Conservation (phyloP, 2,329 filamentous ascomycete species). For the Microcyclospora pomicola region DNA sequence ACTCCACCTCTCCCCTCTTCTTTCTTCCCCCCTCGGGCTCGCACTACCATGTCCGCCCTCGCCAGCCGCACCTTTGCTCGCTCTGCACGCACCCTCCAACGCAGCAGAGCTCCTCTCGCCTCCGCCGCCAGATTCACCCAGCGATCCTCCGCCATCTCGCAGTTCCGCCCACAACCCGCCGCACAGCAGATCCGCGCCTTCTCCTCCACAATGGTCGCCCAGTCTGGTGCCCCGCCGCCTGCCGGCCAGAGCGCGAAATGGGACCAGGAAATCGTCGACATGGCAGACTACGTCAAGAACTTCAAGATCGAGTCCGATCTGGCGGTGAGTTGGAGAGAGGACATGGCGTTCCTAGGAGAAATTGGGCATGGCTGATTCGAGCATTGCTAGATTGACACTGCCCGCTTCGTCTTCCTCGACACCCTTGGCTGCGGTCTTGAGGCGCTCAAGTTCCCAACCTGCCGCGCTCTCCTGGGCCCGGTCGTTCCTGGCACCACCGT, state of each 20-base stretch:
- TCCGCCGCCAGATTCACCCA: constrained; percentile 13
- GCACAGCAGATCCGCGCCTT: constrained; percentile 15
- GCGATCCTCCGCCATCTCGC: constrained; percentile 6
- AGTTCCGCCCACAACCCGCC: constrained; percentile 4
- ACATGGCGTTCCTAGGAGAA: neutral
- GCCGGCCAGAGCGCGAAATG: constrained; percentile 32
- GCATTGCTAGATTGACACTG: constrained; percentile 65
- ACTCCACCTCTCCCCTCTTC: neutral
- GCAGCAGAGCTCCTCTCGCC: constrained; percentile 18
- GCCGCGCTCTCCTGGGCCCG: constrained; percentile 85
- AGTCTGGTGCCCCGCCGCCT: constrained; percentile 14
- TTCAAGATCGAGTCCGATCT: constrained; percentile 82
- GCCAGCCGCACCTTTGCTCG: constrained; percentile 25
- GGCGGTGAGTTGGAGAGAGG: constrained; percentile 50
- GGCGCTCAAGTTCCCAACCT: constrained; percentile 89
- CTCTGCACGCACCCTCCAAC: constrained; percentile 18
- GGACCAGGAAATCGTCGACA: constrained; percentile 87
- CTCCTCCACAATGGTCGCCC: constrained; percentile 20
- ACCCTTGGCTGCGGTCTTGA: constrained; percentile 94
- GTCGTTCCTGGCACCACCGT: constrained; percentile 81
- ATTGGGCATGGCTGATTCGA: neutral
- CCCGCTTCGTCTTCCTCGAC: constrained; percentile 91
- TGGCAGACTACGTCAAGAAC: constrained; percentile 88
- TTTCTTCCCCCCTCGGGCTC: no score
- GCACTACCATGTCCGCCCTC: constrained; percentile 19